Evolutionary conservation across 257 asterid species (phyloP).

Genomic region (Nicotiana noctiflora): DNA sequence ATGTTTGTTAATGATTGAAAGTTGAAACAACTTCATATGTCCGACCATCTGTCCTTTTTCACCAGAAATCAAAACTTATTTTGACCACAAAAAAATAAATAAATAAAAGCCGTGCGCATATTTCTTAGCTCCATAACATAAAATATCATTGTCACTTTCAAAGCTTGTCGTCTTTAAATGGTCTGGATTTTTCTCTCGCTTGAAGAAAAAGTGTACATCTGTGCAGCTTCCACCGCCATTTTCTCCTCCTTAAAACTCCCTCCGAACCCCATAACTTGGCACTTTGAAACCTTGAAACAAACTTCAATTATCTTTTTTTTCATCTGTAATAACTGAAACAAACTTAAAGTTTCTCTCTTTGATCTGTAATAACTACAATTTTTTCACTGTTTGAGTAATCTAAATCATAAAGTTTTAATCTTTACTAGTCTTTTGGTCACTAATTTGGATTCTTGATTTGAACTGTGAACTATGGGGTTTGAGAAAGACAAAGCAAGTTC

Average conservation of each 20-base stretch:
- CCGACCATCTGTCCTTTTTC: neutral
- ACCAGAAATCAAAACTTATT: neutral
- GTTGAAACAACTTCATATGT: neutral
- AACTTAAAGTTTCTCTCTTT: neutral
- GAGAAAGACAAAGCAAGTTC: slow-evolving; percentile 12
- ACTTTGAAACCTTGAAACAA: neutral
- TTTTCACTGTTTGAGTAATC: neutral
- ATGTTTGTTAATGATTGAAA: neutral
- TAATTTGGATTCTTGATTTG: neutral
- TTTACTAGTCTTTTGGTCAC: neutral
- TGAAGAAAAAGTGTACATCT: neutral
- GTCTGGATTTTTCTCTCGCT: neutral
- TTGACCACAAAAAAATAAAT: too few relatives aligned
- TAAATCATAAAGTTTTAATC: neutral
- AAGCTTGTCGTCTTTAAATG: neutral
- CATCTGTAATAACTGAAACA: neutral
- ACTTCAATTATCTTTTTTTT: neutral
- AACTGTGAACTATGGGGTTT: slow-evolving; percentile 6
- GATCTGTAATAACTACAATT: neutral
- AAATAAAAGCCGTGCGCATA: neutral
- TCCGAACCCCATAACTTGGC: neutral
- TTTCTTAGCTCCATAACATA: neutral
- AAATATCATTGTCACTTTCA: neutral
- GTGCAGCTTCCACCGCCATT: neutral
- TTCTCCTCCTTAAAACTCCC: neutral